Percentiles rank a stretch among this genome's conserved stretches.
phyloP scores from a whole-genome alignment of 2,329 filamentous ascomycete species.

The Thelonectria discophora region DNA sequence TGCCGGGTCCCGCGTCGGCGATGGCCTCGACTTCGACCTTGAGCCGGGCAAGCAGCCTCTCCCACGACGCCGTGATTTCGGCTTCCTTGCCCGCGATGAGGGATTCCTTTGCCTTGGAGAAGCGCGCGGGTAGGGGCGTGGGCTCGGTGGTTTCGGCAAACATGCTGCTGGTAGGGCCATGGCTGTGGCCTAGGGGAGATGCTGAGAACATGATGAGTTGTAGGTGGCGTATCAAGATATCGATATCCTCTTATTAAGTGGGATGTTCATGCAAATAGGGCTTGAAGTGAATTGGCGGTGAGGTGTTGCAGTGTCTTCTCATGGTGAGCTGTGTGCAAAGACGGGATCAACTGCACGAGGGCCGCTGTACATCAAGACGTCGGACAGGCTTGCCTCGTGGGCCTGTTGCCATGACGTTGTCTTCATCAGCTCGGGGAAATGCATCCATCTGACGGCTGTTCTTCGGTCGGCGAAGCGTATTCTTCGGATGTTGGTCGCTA shows the following conservation, averaged over 20 bases:
- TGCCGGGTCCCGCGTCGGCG: constrained; percentile 39
- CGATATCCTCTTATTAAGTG: not conserved
- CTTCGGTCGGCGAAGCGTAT: constrained; percentile 37
- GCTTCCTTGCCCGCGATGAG: constrained; percentile 51
- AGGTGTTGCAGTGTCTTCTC: constrained; percentile 4
- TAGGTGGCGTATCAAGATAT: not conserved
- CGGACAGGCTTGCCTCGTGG: constrained; percentile 13
- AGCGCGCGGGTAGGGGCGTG: constrained; percentile 51
- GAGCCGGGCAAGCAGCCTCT: constrained; percentile 49
- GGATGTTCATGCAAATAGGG: not conserved
- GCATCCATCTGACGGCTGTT: constrained; percentile 33
- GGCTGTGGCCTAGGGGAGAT: constrained; percentile 24
- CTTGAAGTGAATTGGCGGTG: not conserved
- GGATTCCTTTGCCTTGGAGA: constrained; percentile 51
- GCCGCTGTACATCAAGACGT: constrained; percentile 7
- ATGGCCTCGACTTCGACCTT: constrained; percentile 51
- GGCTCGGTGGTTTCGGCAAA: constrained; percentile 41
- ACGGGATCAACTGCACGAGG: constrained; percentile 21
- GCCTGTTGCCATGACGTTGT: constrained; percentile 27
- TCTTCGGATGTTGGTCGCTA: constrained; percentile 37
- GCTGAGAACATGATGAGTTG: constrained; percentile 12
- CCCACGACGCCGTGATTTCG: constrained; percentile 50
- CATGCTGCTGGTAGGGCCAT: constrained; percentile 41
- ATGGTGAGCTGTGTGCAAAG: constrained; percentile 15
- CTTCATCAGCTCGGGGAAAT: constrained; percentile 3